Evolutionary conservation across 257 asterid species (phyloP).

Genomic region (Leptodermis oblonga): DNA sequence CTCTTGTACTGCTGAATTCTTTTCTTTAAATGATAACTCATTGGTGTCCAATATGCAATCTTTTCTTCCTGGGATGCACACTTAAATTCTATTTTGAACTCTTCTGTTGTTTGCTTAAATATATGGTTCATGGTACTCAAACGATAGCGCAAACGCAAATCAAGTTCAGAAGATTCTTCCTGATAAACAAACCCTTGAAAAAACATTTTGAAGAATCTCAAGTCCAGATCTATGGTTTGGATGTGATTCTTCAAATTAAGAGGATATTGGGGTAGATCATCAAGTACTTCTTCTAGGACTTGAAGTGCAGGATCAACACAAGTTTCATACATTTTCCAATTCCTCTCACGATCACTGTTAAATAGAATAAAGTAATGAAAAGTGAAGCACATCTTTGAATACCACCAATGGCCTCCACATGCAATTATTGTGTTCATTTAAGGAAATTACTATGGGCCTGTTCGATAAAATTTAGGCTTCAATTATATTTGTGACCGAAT

Average conservation of each 20-base stretch:
- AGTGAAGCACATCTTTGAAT: no score
- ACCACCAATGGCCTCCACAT: no score
- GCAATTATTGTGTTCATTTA: no score
- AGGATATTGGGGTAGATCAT: neutral
- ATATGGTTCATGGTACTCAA: neutral
- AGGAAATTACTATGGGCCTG: no score
- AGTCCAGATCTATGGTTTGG: neutral
- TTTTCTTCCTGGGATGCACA: neutral
- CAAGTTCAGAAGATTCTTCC: neutral
- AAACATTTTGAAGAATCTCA: neutral
- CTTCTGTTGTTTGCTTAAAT: neutral
- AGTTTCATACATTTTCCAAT: neutral
- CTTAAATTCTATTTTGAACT: neutral
- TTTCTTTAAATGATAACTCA: neutral
- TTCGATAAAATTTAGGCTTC: no score
- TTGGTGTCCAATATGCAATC: neutral
- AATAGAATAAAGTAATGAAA: neutral
- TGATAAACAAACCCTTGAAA: neutral
- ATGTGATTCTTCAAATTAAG: neutral
- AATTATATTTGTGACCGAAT: no score
- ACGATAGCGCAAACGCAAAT: neutral
- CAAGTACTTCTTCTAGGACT: neutral
- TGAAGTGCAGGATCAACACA: neutral
- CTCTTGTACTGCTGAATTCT: neutral
- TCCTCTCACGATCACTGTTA: neutral